Evolutionary conservation across 176 grass and related monocot species (phyloP), one percentile per base, ranked within the genome.

Genomic region (Musa beccarii): DNA sequence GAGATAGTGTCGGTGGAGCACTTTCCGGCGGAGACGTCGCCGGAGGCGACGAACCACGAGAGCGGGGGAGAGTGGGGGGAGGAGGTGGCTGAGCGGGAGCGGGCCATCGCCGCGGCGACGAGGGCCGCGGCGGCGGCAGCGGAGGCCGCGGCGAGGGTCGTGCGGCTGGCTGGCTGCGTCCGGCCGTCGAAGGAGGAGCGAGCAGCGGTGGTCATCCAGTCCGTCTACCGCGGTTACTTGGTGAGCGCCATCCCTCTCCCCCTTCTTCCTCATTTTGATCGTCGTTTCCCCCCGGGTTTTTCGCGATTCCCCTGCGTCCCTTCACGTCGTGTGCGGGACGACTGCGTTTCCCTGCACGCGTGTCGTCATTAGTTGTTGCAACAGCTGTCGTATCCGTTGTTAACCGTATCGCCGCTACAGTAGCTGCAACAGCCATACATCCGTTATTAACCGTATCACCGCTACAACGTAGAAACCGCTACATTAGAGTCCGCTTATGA

Each of bases 1-100:
- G 92, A 95, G 79, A 87, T 90, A 26, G 85, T 95, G 54, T 87
- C 86, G 11, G 83, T 89, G 51, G 92, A 91, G 83, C 88, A 88
- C 66, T 91, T 96, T 79, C 85, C 92, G 9, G 76, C 72, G 57
- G 92, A 83, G 76, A 85, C 88, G 63, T 89, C 86, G 19, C 76
- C 79, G 25, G 85, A 83, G n/a, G 69, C 71, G 17, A 90, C 81
- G 49, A 90, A 85, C 62, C 85, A 96, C 0, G 65, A 51, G 17
- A 73, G 51, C 12, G 56, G 66, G 28, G 53, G 55, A 28, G 23
- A 0, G 0, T 63, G 6, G 17, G 11, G 13, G 25, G 54, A 57
- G 59, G 75, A 43, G 57, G 49, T 52, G 17, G 49, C 26, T 6
- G 49, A 52, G 50, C 34, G 12, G 82, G 66, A 79, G 77, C 3